Evolutionary conservation across 805 yeast species (phyloP).

Genomic region (Saturnispora sekii): DNA sequence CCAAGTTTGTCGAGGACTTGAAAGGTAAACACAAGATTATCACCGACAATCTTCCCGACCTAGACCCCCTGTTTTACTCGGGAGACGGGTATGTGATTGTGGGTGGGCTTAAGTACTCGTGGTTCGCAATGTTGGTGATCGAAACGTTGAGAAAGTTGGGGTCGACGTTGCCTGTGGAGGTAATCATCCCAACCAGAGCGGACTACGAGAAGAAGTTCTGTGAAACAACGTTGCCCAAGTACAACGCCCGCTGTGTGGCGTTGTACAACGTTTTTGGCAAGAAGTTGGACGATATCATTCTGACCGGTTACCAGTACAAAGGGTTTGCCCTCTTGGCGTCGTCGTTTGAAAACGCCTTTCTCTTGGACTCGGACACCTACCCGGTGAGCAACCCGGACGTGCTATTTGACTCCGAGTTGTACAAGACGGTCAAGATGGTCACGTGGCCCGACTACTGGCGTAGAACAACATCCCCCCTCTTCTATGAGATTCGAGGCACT

Average conservation of each 20-base stretch:
- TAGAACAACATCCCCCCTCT: conserved; percentile 51
- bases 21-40: conserved; percentile 37
- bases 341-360: conserved; percentile 37
- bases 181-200: conserved; percentile 13
- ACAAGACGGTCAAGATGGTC: conserved; percentile 36
- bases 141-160: conserved; percentile 35
- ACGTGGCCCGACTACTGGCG: conserved; percentile 74
- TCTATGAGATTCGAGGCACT: conserved; percentile 43
- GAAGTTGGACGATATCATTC: conserved; percentile 16
- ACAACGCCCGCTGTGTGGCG: conserved; percentile 34
- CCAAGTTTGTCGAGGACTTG: conserved; percentile 36
- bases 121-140: conserved; percentile 31
- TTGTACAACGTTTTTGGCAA: conserved; percentile 30
- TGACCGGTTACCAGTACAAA: conserved; percentile 31
- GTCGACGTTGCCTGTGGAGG: conserved; percentile 29
- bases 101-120: conserved; percentile 36
- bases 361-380: conserved; percentile 38
- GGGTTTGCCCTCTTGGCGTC: conserved; percentile 39
- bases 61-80: conserved; percentile 20
- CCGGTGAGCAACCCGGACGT: conserved; percentile 40
- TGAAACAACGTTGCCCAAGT: conserved; percentile 29
- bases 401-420: conserved; percentile 38
- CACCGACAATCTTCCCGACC: conserved; percentile 36
- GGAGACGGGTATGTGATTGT: conserved; percentile 31
- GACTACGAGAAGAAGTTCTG: conserved; percentile 21